phyloP scores from a whole-genome alignment of 108 stramenopile genomes.

The Skeletonema menzelii region DNA sequence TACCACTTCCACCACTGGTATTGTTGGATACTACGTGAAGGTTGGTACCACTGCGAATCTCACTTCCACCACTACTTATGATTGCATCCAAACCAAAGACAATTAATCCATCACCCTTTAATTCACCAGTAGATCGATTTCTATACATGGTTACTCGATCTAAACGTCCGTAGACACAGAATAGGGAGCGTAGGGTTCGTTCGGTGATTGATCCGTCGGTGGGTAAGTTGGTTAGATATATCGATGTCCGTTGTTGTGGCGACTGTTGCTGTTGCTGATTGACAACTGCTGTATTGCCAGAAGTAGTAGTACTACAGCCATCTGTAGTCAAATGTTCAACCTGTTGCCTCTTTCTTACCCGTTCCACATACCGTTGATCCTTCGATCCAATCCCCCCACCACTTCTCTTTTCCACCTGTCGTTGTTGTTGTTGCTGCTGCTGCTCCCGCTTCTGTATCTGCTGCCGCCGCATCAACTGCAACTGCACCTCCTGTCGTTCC shows the following conservation, averaged over 20 bases:
- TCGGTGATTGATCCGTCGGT: slow-evolving; percentile 60
- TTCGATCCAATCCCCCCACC: slow-evolving; percentile 68
- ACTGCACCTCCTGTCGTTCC: slow-evolving; percentile 23
- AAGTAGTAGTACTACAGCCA: too few species aligned
- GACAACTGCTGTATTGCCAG: background rate
- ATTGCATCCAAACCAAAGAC: slow-evolving; percentile 49
- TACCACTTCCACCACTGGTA: slow-evolving; percentile 7
- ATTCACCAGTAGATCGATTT: slow-evolving; percentile 51
- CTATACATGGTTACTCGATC: slow-evolving; percentile 72
- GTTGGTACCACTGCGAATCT: background rate
- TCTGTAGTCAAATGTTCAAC: too few species aligned
- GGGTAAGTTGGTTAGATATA: slow-evolving; percentile 78
- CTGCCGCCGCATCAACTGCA: slow-evolving; percentile 33
- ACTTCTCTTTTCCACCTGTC: slow-evolving; percentile 14
- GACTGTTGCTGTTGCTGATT: slow-evolving; percentile 2
- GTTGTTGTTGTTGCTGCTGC: slow-evolving; percentile 16
- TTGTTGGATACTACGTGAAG: slow-evolving; percentile 6
- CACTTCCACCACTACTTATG: slow-evolving; percentile 9
- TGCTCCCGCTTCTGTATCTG: slow-evolving; percentile 13
- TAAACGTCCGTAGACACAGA: slow-evolving; percentile 61
- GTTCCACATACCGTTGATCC: slow-evolving; percentile 47
- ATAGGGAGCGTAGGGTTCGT: slow-evolving; percentile 52
- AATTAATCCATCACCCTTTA: slow-evolving; percentile 80
- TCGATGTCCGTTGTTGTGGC: slow-evolving; percentile 31
- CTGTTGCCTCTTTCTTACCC: slow-evolving; percentile 22